Base-by-base conservation (phyloP, 306 rosid genomes). In the Inga laurina region DNA sequence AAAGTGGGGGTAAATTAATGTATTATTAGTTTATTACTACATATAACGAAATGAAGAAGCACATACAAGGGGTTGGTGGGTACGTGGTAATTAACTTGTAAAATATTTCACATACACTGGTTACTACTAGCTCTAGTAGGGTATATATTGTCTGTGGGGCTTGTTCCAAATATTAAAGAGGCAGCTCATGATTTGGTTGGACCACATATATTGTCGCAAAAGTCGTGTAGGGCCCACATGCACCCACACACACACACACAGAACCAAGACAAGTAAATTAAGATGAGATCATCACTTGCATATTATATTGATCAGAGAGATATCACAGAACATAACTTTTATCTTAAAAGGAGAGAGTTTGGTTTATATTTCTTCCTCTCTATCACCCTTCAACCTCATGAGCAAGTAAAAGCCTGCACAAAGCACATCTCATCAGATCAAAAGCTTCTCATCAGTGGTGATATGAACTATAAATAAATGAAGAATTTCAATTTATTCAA, bases 341-440 rank as follows among this genome's bases (percentile, higher is more conserved):
- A 70, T 57, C 82, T 68, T 69, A 39, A 32, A 27, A 56, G 24
- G 66, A 56, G 45, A 21, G 61, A 68, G 9, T 18, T 4, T 16
- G n/a, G n/a, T 30, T 44, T 76, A 59, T 21, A 56, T 56, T 14
- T 14, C 54, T 49, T 15, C 54, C 16, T 39, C 41, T 61, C 30
- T 11, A 13, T 37, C 22, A 18, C 37, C 72, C 71, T 77, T 86
- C 76, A 75, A 24, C 76, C 76, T 54, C 77, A 82, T 57, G 71
- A 86, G 81, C 92, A 87, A 84, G 82, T 80, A n/a, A 80, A 80
- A 30, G 84, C 86, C 92, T 87, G 88, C 85, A 82, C 75, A 80
- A n/a, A n/a, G 19, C 24, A 54, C 19, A 18, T 54, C 10, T 54
- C 10, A 54, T 54, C n/a, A 54, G 61, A 49, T 13, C 5, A 24